phyloP scores from a whole-genome alignment of 208 protist species.

The Sergeia podlipaevii region DNA sequence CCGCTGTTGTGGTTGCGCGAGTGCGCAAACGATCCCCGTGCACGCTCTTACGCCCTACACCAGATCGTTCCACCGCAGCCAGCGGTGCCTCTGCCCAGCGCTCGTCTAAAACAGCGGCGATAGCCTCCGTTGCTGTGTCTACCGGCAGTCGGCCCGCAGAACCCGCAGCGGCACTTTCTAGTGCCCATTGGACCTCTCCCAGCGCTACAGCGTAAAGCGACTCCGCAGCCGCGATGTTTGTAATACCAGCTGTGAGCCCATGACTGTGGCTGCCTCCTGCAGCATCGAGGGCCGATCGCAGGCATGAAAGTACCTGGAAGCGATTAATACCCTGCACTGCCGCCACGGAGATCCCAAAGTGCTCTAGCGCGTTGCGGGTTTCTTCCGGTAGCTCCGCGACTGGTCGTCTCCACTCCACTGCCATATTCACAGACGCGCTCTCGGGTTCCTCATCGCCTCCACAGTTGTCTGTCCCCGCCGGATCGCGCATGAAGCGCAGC shows the following conservation, averaged over 20 bases:
- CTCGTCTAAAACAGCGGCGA: too few species aligned
- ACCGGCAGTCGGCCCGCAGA: too few species aligned
- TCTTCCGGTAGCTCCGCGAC: constrained; percentile 13
- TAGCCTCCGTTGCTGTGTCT: too few species aligned
- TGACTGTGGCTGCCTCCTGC: too few species aligned
- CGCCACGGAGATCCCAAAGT: constrained; percentile 32
- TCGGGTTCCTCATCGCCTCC: neutral
- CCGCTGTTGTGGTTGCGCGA: constrained; percentile 1
- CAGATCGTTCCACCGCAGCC: neutral
- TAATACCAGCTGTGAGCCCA: too few species aligned
- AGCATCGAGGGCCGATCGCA: too few species aligned
- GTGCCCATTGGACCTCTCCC: too few species aligned
- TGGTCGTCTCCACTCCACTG: constrained; percentile 8
- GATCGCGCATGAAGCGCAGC: constrained; percentile 63
- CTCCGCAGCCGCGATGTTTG: too few species aligned
- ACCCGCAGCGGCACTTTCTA: too few species aligned
- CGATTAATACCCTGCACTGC: constrained; percentile 12
- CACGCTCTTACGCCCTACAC: neutral
- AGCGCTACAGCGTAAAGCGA: too few species aligned
- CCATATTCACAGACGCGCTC: neutral
- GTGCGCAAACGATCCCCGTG: neutral
- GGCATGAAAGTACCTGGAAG: too few species aligned
- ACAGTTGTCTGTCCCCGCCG: constrained; percentile 7
- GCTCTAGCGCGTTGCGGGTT: constrained; percentile 26
- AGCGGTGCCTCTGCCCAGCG: too few species aligned